Percentiles rank a stretch among this genome's conserved stretches.
These are phyloP conservation scores for Sisymbrium irio DNA, from an alignment of 345 rosid species.

Conservation along the genomic window DNA sequence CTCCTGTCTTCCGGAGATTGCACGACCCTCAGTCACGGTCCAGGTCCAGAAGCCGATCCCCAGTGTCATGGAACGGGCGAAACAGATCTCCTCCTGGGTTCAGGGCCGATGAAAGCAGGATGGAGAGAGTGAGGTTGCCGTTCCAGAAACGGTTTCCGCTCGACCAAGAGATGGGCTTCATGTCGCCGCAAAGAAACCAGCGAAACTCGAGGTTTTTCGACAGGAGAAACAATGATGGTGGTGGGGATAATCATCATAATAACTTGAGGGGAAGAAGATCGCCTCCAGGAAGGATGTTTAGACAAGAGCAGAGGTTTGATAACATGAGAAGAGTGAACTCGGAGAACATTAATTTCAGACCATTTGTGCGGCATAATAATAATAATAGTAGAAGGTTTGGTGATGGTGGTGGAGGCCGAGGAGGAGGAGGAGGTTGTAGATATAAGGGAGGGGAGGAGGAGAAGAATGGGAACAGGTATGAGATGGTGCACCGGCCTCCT, in stretches of 20 bases:
- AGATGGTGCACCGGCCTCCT: conserved; percentile 6
- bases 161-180: conserved; percentile 4
- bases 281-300: background rate
- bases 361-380: background rate
- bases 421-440: background rate
- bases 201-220: background rate
- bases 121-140: conserved; percentile 17
- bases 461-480: background rate
- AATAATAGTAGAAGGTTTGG: background rate
- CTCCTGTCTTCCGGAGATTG: conserved; percentile 42
- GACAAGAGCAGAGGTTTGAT: background rate
- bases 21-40: conserved; percentile 38
- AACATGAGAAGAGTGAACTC: background rate
- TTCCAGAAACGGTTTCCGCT: conserved; percentile 8
- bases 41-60: conserved; percentile 59
- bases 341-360: background rate
- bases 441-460: background rate
- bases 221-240: background rate
- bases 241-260: background rate
- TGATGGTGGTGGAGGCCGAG: background rate
- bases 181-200: background rate
- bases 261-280: background rate
- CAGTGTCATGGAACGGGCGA: conserved; percentile 40
- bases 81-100: conserved; percentile 48
- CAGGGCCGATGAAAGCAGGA: background rate